phyloP scores from a whole-genome alignment of 2,329 filamentous ascomycete genomes.

The Escovopsis weberi region DNA sequence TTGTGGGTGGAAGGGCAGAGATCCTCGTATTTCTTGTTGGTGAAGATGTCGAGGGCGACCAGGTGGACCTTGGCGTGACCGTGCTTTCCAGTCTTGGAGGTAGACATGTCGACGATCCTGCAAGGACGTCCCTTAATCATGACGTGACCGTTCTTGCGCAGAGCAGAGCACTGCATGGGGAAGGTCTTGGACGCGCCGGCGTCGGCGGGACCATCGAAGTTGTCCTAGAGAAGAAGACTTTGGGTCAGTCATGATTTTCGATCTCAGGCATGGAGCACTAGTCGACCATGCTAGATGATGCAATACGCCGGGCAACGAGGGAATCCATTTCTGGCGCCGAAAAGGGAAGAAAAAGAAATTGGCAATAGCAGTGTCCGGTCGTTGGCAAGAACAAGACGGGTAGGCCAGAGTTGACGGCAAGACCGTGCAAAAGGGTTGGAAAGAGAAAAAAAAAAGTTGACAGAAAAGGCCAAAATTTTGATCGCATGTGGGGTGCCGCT shows the following conservation, averaged over 20 bases:
- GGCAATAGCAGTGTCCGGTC: not conserved
- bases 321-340: no score
- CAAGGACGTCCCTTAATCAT: constrained; percentile 97
- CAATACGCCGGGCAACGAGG: no score
- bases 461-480: constrained; percentile 1
- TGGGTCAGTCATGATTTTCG: constrained; percentile 6
- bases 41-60: constrained; percentile 98
- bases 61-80: constrained; percentile 99
- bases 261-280: not conserved
- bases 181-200: constrained; percentile 88
- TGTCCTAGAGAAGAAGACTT: constrained; percentile 40
- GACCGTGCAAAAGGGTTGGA: not conserved
- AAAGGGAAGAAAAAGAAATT: not conserved
- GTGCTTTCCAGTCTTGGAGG: constrained; percentile 99
- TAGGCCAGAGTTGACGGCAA: no score
- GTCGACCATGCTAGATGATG: no score
- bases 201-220: constrained; percentile 76
- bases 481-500: constrained; percentile 7
- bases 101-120: constrained; percentile 99
- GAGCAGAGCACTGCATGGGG: constrained; percentile 98
- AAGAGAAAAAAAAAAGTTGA: not conserved
- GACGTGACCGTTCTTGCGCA: constrained; percentile 98
- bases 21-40: constrained; percentile 98
- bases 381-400: not conserved
- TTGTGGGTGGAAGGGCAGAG: constrained; percentile 94